These are phyloP conservation scores for Phytophthora capsici DNA, from an alignment of 352 stramenopile species.

Conservation along the genomic window DNA sequence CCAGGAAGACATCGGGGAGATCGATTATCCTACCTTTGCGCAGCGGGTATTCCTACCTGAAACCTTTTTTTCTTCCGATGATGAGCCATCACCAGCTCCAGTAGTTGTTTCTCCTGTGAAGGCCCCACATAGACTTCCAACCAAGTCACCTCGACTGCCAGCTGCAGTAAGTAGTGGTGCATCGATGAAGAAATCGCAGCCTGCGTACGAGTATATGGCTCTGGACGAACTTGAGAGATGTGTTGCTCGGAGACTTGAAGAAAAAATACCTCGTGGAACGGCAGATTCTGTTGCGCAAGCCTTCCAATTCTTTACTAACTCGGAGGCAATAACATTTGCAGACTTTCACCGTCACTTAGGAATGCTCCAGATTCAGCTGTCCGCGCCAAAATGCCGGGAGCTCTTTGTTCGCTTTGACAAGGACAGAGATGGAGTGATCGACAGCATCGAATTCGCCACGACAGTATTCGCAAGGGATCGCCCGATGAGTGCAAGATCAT, in stretches of 20 bases:
- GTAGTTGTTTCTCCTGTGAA: neutral
- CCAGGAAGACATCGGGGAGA: slow-evolving; percentile 68
- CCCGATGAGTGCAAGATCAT: slow-evolving; percentile 20
- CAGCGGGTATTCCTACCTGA: slow-evolving; percentile 64
- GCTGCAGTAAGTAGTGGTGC: neutral
- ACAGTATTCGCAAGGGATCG: slow-evolving; percentile 52
- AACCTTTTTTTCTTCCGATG: slow-evolving; percentile 36
- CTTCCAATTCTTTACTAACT: slow-evolving; percentile 75
- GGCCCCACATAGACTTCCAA: neutral
- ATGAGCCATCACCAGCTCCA: slow-evolving; percentile 3
- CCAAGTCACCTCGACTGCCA: slow-evolving; percentile 9
- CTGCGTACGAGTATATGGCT: slow-evolving; percentile 58
- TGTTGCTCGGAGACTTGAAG: slow-evolving; percentile 68
- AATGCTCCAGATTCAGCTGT: slow-evolving; percentile 68
- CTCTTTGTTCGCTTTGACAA: slow-evolving; percentile 74
- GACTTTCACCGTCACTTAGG: slow-evolving; percentile 67
- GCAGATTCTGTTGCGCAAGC: slow-evolving; percentile 63
- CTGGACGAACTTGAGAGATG: slow-evolving; percentile 62
- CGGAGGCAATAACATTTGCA: slow-evolving; percentile 62
- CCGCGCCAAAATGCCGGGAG: slow-evolving; percentile 53
- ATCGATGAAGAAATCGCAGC: slow-evolving; percentile 22
- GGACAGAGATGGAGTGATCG: slow-evolving; percentile 65
- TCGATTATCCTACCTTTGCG: slow-evolving; percentile 69
- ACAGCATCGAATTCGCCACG: slow-evolving; percentile 69
- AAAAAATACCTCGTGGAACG: slow-evolving; percentile 52